phyloP scores from a whole-genome alignment of 2,329 filamentous ascomycete species.

The Ophiosphaerella korrae region DNA sequence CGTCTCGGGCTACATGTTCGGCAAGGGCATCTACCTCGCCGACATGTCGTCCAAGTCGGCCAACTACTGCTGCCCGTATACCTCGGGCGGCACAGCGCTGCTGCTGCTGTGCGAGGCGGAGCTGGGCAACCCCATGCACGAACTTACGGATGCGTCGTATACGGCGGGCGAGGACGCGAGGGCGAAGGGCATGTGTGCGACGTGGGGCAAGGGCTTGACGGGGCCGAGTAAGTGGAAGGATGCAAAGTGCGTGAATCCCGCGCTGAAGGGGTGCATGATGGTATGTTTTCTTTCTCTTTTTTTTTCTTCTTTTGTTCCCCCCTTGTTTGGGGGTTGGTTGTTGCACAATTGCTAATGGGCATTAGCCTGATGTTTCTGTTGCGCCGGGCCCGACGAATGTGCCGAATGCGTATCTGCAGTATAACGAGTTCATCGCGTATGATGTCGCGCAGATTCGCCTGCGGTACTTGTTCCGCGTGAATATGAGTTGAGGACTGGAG shows the following conservation, averaged over 20 bases:
- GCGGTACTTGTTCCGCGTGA: constrained; percentile 70
- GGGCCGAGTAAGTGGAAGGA: constrained; percentile 77
- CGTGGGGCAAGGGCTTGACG: constrained; percentile 70
- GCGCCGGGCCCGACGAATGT: constrained; percentile 58
- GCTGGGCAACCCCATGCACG: constrained; percentile 75
- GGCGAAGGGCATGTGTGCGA: constrained; percentile 65
- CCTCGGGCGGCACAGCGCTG: constrained; percentile 72
- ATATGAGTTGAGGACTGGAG: constrained; percentile 13
- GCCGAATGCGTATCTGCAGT: constrained; percentile 57
- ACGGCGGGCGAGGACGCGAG: constrained; percentile 68
- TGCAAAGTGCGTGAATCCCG: constrained; percentile 67
- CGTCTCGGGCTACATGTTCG: constrained; percentile 83
- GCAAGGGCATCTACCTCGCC: constrained; percentile 86
- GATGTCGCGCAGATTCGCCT: constrained; percentile 72
- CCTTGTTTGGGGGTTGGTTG: too few relatives aligned
- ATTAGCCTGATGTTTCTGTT: constrained; percentile 36
- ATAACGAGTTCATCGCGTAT: constrained; percentile 78
- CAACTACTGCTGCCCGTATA: constrained; percentile 70
- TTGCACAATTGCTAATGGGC: neutral
- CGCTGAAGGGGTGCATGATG: constrained; percentile 72
- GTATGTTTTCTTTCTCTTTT: constrained; percentile 50
- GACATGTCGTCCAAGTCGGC: constrained; percentile 82
- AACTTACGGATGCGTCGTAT: constrained; percentile 64
- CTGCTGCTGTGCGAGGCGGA: constrained; percentile 85
- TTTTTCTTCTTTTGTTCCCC: too few relatives aligned